These are phyloP conservation scores for Schizophyllum amplum DNA, from an alignment of 1,284 basidiomycete species.

Conservation along the genomic window DNA sequence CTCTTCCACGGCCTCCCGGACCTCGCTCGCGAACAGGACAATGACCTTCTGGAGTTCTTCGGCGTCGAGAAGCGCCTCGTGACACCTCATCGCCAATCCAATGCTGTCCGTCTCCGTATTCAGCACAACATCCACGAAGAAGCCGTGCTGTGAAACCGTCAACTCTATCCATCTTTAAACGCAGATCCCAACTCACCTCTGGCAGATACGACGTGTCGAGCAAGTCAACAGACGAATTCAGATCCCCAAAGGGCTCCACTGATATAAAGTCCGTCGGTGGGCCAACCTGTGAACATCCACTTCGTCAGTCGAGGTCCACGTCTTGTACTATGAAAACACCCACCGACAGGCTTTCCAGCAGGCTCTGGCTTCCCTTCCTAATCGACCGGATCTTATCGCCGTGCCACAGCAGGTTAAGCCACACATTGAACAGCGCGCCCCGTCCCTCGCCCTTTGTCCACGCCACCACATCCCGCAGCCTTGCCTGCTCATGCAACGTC, in stretches of 20 bases:
- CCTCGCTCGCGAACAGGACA: neutral
- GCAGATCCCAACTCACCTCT: neutral
- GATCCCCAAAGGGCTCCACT: conserved; percentile 2
- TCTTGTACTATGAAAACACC: neutral
- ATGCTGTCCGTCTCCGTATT: conserved; percentile 2
- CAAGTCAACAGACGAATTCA: neutral
- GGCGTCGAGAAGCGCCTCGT: conserved; percentile 1
- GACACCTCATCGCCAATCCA: conserved; percentile 2
- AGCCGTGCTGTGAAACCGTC: neutral
- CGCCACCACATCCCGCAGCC: conserved; percentile 3
- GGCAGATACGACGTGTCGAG: conserved; percentile 6
- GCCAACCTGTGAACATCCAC: conserved; percentile 1
- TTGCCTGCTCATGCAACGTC: conserved; percentile 5
- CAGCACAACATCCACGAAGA: conserved; percentile 7
- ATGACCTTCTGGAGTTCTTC: neutral
- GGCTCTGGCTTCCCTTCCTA: neutral
- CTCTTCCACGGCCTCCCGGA: neutral
- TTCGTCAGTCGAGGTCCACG: neutral
- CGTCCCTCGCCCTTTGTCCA: neutral
- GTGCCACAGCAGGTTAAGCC: conserved; percentile 5
- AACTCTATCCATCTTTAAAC: neutral
- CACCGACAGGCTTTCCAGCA: conserved; percentile 3
- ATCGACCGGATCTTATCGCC: conserved; percentile 7
- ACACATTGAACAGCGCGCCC: conserved; percentile 8
- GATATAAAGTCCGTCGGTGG: conserved; percentile 3